phyloP scores from a whole-genome alignment of 2,329 filamentous ascomycete genomes.

The Dothideomycetes sp. region DNA sequence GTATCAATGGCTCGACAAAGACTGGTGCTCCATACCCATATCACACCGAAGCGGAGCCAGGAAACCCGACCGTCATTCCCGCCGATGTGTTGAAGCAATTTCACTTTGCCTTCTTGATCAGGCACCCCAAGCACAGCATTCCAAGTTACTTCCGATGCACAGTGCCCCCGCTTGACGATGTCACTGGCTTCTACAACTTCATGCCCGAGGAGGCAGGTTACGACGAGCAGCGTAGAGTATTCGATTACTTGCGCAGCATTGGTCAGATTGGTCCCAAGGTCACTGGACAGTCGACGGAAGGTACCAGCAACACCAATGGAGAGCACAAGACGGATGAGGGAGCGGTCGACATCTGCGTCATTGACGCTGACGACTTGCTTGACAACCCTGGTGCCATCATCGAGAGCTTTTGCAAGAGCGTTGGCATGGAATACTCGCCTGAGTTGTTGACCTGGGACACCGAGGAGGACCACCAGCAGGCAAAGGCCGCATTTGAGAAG shows the following conservation, averaged over 20 bases:
- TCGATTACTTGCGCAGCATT: constrained; percentile 67
- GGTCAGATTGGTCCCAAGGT: constrained; percentile 60
- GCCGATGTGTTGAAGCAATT: constrained; percentile 62
- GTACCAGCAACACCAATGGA: constrained; percentile 21
- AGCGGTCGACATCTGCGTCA: constrained; percentile 60
- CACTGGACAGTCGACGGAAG: constrained; percentile 29
- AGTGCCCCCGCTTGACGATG: constrained; percentile 67
- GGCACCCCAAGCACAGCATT: constrained; percentile 82
- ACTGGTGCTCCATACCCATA: constrained; percentile 45
- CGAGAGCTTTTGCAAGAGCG: constrained; percentile 67
- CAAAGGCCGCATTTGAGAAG: constrained; percentile 75
- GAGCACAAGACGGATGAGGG: constrained; percentile 15
- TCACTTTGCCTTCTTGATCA: constrained; percentile 94
- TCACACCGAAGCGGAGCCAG: constrained; percentile 46
- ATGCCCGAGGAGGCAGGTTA: constrained; percentile 85
- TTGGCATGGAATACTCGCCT: constrained; percentile 63
- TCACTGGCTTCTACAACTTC: constrained; percentile 81
- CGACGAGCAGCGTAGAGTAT: constrained; percentile 71
- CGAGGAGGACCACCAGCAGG: constrained; percentile 57
- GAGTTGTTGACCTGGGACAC: constrained; percentile 80
- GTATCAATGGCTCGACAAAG: constrained; percentile 15
- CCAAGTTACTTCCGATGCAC: constrained; percentile 94
- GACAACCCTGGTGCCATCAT: constrained; percentile 71
- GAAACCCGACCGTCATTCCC: constrained; percentile 81
- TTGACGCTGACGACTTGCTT: constrained; percentile 90